Evolutionary conservation across 352 stramenopile genomes (phyloP).

Genomic region (Phytophthora hybrid): DNA sequence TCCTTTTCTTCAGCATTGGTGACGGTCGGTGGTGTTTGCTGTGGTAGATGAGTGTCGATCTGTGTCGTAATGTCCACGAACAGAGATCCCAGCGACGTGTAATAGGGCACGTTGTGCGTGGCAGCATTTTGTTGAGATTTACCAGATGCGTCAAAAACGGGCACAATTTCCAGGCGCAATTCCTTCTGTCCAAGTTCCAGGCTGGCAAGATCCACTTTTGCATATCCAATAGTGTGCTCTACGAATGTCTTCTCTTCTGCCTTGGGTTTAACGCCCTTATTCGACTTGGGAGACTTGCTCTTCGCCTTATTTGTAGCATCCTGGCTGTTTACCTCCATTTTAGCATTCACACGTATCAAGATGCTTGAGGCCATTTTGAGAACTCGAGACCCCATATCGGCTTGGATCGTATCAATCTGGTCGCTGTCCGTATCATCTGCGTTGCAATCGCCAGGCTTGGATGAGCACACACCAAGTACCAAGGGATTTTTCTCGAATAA

Average conservation of each 20-base stretch:
- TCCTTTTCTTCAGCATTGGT: neutral
- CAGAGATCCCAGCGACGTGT: conserved; percentile 62
- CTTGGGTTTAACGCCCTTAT: conserved; percentile 6
- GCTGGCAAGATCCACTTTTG: conserved; percentile 58
- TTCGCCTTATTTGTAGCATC: neutral
- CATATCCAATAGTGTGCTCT: conserved; percentile 45
- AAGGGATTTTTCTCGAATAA: conserved; percentile 43
- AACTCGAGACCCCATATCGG: conserved; percentile 27
- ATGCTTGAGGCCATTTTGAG: conserved; percentile 51
- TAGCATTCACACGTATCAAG: conserved; percentile 52
- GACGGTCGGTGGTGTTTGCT: neutral
- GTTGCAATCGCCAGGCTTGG: neutral
- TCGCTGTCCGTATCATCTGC: conserved; percentile 5
- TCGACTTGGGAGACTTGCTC: conserved; percentile 6
- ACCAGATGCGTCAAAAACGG: conserved; percentile 19
- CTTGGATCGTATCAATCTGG: neutral
- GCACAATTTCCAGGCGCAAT: conserved; percentile 52
- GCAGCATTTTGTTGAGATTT: neutral
- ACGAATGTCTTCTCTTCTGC: neutral
- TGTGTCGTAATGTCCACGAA: conserved; percentile 40
- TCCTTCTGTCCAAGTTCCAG: conserved; percentile 50
- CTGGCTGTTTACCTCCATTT: conserved; percentile 3
- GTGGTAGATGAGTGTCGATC: neutral
- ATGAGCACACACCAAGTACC: conserved; percentile 27
- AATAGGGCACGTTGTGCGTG: conserved; percentile 43